phyloP scores from a whole-genome alignment of 1,284 basidiomycete genomes.

The Ceratobasidium sp. region DNA sequence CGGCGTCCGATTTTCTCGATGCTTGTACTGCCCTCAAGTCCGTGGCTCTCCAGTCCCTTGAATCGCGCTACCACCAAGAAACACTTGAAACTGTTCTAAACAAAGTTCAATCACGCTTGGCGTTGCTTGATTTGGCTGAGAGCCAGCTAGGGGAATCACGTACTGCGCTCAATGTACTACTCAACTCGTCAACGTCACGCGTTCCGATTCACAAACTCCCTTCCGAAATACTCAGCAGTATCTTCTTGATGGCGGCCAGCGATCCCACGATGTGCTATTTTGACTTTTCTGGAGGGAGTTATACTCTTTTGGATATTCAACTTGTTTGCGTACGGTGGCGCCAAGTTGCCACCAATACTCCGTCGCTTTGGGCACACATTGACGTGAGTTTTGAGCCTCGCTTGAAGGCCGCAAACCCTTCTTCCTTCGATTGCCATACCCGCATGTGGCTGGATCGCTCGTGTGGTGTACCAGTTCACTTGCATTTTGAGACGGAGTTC shows the following conservation, averaged over 20 bases:
- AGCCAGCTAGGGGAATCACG: background rate
- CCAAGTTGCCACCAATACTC: background rate
- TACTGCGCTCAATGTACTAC: background rate
- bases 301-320: background rate
- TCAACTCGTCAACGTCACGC: background rate
- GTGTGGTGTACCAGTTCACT: too few relatives aligned
- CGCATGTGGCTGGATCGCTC: too few relatives aligned
- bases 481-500: too few relatives aligned
- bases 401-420: too few relatives aligned
- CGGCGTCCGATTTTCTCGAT: background rate
- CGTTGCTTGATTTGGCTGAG: background rate
- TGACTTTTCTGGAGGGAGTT: too few relatives aligned
- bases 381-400: background rate
- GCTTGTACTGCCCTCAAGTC: background rate
- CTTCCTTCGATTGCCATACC: too few relatives aligned
- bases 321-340: background rate
- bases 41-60: background rate
- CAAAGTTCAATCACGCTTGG: background rate
- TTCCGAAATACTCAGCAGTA: background rate
- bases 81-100: background rate
- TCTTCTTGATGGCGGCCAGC: background rate
- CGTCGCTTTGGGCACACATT: background rate
- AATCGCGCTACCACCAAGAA: background rate
- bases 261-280: background rate
- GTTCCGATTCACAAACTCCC: background rate